Conservation (phyloP, 257 asterid genomes). For the Primulina huaijiensis region DNA sequence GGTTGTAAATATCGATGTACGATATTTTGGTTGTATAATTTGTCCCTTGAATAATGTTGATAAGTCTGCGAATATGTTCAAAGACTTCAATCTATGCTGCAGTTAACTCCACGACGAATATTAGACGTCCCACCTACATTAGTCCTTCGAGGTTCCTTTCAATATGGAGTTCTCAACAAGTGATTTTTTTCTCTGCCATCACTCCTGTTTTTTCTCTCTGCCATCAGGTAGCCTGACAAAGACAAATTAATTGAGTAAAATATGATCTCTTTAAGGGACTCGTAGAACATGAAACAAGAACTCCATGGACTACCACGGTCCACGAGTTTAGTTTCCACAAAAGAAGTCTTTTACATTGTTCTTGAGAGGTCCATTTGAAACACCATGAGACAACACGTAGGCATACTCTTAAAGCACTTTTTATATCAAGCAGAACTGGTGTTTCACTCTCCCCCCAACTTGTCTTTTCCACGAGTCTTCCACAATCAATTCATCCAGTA, state of each 20-base stretch:
- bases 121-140: neutral
- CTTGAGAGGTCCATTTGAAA: neutral
- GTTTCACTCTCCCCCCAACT: constrained; percentile 51
- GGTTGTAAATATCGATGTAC: too few species aligned
- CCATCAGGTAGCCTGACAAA: neutral
- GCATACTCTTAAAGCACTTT: neutral
- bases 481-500: constrained; percentile 52
- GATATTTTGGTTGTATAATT: too few species aligned
- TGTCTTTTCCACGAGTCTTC: constrained; percentile 65
- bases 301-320: neutral
- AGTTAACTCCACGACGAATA: neutral
- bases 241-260: neutral
- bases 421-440: neutral
- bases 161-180: too few species aligned
- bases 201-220: too few species aligned
- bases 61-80: neutral
- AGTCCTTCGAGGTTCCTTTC: neutral
- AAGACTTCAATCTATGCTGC: neutral
- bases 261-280: neutral
- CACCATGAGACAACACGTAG: neutral
- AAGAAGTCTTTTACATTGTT: neutral
- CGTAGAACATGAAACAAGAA: neutral
- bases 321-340: neutral
- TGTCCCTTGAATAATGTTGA: too few species aligned
- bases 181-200: neutral